Base-by-base conservation (phyloP, 1,284 basidiomycete species). In the Moesziomyces globuligerus region DNA sequence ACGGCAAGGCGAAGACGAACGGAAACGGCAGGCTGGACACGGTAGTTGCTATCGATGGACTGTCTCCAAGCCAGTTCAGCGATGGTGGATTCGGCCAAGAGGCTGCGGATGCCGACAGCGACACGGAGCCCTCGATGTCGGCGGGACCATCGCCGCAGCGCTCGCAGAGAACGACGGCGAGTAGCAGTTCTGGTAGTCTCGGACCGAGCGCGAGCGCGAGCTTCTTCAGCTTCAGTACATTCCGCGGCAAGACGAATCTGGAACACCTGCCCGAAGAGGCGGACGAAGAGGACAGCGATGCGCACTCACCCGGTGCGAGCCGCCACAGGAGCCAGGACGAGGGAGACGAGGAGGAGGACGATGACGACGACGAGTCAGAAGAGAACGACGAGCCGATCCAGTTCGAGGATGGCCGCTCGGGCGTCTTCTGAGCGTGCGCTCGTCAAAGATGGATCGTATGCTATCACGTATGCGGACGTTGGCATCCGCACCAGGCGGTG, bases 341-440 rank as follows among this genome's bases (percentile, higher is more conserved):
- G 13, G 47, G 50, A 13, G 50, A 20, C 1, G 51, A 42, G n/a
- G 38, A 60, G 7, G 55, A 67, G 17, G 51, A 48, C 0, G 52
- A 59, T 11, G 69, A 57, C 1, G 55, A 59, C 7, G 39, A 45
- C 7, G 41, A 48, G 0, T 47, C 48, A 21, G 50, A 49, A 40
- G 62, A 55, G n/a, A 60, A 56, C 5, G 67, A 70, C 28, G 67
- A 70, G 36, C 60, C 60, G 18, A 70, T 70, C 49, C 40, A 59
- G 42, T 70, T 70, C 24, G 67, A 70, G 32, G 43, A 51, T 21
- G 50, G 48, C 21, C 59, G 48, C 7, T 45, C 38, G 20, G 51
- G 54, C 5, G 24, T 34, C 9, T 48, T 54, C 23, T 67, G 23
- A 54, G 26, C 26, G n/a, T n/a, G n/a, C n/a, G n/a, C n/a, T n/a